Conservation (phyloP, 352 stramenopile species). For the Phytophthora macrochlamydospora region DNA sequence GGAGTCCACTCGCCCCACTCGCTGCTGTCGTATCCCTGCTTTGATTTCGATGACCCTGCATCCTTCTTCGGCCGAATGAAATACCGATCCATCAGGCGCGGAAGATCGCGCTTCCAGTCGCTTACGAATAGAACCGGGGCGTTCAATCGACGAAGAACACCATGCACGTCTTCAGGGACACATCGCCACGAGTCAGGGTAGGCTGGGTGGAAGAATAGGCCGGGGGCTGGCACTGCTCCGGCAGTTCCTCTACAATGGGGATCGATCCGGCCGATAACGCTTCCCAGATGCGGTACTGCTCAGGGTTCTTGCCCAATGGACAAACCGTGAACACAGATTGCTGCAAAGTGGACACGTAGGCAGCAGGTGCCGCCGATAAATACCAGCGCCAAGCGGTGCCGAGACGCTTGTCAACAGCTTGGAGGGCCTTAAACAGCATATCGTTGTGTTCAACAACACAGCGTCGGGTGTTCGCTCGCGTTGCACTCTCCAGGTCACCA, state of each 20-base stretch:
- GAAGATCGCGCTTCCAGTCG: conserved; percentile 63
- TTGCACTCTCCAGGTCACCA: conserved; percentile 16
- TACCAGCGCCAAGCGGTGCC: conserved; percentile 55
- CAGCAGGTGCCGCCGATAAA: conserved; percentile 49
- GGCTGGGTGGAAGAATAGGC: conserved; percentile 61
- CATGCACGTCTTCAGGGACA: conserved; percentile 56
- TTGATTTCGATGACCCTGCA: conserved; percentile 1
- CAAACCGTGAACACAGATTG: conserved; percentile 68
- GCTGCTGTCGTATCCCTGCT: conserved; percentile 1
- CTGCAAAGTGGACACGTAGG: conserved; percentile 61
- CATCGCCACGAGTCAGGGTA: conserved; percentile 67
- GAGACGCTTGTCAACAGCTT: conserved; percentile 49
- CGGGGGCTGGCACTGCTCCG: conserved; percentile 36
- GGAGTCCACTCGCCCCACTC: conserved; percentile 30
- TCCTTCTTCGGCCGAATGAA: conserved; percentile 17
- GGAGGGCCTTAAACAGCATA: conserved; percentile 60
- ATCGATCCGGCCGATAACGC: conserved; percentile 66
- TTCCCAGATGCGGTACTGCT: conserved; percentile 77
- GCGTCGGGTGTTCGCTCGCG: conserved; percentile 25
- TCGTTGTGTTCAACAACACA: conserved; percentile 70
- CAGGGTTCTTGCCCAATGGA: conserved; percentile 65
- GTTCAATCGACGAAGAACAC: conserved; percentile 50
- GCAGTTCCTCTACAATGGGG: conserved; percentile 66
- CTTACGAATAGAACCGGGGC: conserved; percentile 62
- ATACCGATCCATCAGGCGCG: conserved; percentile 44